phyloP scores from a whole-genome alignment of 2,329 filamentous ascomycete genomes.

The Penicillium brevicompactum region DNA sequence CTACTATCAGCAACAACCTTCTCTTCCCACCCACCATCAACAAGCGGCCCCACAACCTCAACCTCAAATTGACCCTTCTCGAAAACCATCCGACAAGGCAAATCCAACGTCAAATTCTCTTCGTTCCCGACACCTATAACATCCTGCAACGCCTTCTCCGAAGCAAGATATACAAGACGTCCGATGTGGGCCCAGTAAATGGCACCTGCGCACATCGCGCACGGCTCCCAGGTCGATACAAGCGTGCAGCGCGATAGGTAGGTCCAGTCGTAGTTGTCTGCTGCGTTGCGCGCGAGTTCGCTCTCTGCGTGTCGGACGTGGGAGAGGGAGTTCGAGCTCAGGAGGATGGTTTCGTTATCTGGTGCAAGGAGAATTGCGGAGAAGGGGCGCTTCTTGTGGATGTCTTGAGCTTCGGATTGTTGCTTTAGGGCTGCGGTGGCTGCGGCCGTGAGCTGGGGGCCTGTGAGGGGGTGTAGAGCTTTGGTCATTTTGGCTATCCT shows the following conservation, averaged over 20 bases:
- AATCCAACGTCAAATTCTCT: conserved; percentile 56
- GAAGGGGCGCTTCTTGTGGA: conserved; percentile 53
- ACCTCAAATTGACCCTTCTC: conserved; percentile 52
- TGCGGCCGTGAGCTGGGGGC: conserved; percentile 43
- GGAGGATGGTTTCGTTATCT: conserved; percentile 52
- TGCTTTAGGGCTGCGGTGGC: conserved; percentile 45
- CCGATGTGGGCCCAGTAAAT: conserved; percentile 59
- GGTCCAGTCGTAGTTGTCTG: conserved; percentile 50
- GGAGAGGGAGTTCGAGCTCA: conserved; percentile 54
- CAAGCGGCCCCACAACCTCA: conserved; percentile 53
- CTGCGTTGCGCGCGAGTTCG: conserved; percentile 52
- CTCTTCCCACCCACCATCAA: conserved; percentile 41
- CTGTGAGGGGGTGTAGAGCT: conserved; percentile 31
- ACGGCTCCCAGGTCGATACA: conserved; percentile 59
- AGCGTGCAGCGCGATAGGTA: conserved; percentile 55
- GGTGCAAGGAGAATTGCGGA: conserved; percentile 52
- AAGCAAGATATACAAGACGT: conserved; percentile 54
- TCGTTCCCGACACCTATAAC: conserved; percentile 52
- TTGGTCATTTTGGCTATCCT: neutral
- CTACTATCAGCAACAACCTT: conserved; percentile 50
- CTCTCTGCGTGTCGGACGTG: conserved; percentile 58
- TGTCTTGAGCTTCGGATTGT: conserved; percentile 46
- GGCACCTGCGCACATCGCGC: conserved; percentile 55
- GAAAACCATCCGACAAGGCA: conserved; percentile 53
- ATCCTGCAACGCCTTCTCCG: conserved; percentile 49